Conservation (phyloP, 1,284 basidiomycete species). For the Hypsizygus ulmarius region DNA sequence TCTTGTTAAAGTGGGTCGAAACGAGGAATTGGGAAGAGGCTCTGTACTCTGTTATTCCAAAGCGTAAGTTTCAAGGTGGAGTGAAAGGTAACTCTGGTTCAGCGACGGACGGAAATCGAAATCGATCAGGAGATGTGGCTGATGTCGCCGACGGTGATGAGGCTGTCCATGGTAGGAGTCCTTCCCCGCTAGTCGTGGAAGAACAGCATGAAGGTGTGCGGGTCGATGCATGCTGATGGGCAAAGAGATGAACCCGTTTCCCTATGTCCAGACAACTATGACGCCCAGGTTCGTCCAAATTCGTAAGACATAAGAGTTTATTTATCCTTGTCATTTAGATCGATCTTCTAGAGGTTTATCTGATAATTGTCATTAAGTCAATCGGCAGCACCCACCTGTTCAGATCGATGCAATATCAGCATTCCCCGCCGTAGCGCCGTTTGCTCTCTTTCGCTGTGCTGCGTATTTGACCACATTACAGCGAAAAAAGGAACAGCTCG, state of each 20-base stretch:
- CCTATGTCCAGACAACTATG: neutral
- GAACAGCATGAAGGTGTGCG: constrained; percentile 6
- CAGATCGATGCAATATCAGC: no score
- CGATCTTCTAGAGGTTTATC: neutral
- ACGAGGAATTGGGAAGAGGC: constrained; percentile 81
- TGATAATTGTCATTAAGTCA: no score
- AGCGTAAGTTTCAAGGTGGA: constrained; percentile 74
- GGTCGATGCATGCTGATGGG: constrained; percentile 2
- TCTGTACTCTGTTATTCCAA: constrained; percentile 83
- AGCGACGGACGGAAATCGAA: constrained; percentile 7
- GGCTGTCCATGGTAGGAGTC: neutral
- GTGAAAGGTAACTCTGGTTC: constrained; percentile 21
- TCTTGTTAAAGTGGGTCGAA: constrained; percentile 87
- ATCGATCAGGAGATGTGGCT: constrained; percentile 6
- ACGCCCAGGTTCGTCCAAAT: neutral
- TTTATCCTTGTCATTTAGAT: neutral
- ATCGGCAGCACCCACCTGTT: no score
- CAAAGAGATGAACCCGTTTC: neutral
- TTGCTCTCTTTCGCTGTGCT: no score
- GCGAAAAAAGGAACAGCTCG: no score
- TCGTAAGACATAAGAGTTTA: neutral
- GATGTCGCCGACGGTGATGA: constrained; percentile 1
- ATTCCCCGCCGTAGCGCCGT: no score
- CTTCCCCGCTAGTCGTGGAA: neutral
- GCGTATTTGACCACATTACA: no score